phyloP scores from a whole-genome alignment of 2,329 filamentous ascomycete genomes.

The Pseudogymnoascus sp. region DNA sequence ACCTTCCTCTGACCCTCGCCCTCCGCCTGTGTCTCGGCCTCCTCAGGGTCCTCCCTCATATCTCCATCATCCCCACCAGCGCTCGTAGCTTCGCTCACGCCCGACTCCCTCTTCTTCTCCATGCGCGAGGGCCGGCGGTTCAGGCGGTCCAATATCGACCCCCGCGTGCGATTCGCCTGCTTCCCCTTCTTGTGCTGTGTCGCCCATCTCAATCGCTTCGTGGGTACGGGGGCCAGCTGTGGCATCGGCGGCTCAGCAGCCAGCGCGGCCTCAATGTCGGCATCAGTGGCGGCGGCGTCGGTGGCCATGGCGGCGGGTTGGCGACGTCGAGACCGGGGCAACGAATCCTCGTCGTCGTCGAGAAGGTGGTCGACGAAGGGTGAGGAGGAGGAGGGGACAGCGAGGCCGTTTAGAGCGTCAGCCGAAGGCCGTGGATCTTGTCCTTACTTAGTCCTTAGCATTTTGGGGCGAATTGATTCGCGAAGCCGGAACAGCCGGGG shows the following conservation, averaged over 20 bases:
- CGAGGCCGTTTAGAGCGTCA: background rate
- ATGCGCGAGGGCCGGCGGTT: slow-evolving; percentile 53
- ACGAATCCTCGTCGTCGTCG: slow-evolving; percentile 2
- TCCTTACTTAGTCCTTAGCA: background rate
- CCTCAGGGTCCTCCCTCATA: slow-evolving; percentile 17
- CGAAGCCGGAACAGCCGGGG: slow-evolving; percentile 4
- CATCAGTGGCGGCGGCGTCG: background rate
- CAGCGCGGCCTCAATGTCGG: slow-evolving; percentile 10
- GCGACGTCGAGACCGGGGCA: slow-evolving; percentile 23
- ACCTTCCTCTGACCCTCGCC: slow-evolving; percentile 45
- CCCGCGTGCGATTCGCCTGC: slow-evolving; percentile 68
- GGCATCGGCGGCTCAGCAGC: slow-evolving; percentile 18
- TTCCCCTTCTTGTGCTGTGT: slow-evolving; percentile 74
- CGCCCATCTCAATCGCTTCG: slow-evolving; percentile 86
- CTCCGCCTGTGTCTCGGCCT: slow-evolving; percentile 30
- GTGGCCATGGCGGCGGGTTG: slow-evolving; percentile 20
- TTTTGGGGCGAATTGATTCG: background rate
- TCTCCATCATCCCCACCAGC: slow-evolving; percentile 17
- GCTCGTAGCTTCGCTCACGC: slow-evolving; percentile 23
- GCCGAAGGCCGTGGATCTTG: background rate
- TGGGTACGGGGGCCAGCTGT: slow-evolving; percentile 35
- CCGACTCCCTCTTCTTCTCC: slow-evolving; percentile 60
- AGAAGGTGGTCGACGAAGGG: background rate
- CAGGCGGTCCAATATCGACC: slow-evolving; percentile 70
- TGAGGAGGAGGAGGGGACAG: background rate